Conservation (phyloP, 2,329 filamentous ascomycete genomes). For the Lomentospora prolificans region DNA sequence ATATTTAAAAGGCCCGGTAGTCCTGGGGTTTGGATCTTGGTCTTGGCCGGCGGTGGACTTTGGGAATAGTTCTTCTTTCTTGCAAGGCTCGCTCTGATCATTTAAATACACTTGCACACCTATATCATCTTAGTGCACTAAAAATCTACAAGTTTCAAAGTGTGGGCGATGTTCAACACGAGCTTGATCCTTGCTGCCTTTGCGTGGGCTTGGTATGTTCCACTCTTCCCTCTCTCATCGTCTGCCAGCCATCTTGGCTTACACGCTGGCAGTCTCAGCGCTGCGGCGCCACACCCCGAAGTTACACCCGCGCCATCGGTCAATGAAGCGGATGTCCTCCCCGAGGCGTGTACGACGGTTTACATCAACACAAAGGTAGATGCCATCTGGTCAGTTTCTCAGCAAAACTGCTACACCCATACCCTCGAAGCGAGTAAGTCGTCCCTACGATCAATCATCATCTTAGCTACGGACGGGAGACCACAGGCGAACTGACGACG, state of each 20-base stretch:
- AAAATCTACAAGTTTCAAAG: neutral
- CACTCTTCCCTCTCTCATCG: neutral
- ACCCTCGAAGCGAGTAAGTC: neutral
- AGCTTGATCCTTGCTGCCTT: neutral
- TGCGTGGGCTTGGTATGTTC: neutral
- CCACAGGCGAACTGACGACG: neutral
- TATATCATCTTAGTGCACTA: neutral
- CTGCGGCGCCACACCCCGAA: neutral
- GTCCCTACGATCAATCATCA: neutral
- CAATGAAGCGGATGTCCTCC: neutral
- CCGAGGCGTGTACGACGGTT: neutral
- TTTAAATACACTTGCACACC: no score
- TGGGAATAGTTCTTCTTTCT: no score
- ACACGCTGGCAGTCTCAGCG: neutral
- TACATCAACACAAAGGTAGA: neutral
- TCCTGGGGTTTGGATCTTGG: neutral
- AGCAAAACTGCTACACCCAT: neutral
- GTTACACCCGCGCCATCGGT: neutral
- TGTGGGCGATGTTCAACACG: neutral
- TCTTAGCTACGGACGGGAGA: no score
- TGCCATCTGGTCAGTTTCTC: neutral
- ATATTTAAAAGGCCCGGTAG: no score
- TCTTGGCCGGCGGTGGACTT: no score
- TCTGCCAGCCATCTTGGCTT: neutral
- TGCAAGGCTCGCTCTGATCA: no score